Percentiles rank a stretch among this genome's conserved stretches.
Conservation (phyloP, 495 filamentous ascomycete genomes). For the Hypoxylon lienhwacheense region DNA sequence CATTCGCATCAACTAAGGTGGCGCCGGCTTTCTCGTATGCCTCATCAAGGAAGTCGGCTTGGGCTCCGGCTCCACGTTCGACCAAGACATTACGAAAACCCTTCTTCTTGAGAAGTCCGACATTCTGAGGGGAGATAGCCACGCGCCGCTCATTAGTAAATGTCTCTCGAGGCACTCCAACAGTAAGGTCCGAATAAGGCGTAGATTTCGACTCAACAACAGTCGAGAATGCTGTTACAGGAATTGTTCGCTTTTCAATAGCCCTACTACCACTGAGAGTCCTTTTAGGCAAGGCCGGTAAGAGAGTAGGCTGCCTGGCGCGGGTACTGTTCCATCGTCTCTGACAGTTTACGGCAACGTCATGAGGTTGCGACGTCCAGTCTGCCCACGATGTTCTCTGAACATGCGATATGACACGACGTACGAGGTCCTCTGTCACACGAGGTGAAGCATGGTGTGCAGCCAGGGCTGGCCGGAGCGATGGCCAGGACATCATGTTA, state of each 20-base stretch:
- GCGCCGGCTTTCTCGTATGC: constrained; percentile 73
- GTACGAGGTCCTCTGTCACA: constrained; percentile 35
- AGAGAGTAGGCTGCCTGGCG: constrained; percentile 31
- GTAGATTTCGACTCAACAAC: constrained; percentile 52
- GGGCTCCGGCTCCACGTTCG: constrained; percentile 71
- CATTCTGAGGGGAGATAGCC: constrained; percentile 78
- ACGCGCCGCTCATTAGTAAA: constrained; percentile 74
- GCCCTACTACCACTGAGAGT: constrained; percentile 13
- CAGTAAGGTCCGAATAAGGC: constrained; percentile 66
- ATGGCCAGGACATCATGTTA: constrained; percentile 37
- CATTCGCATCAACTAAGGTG: constrained; percentile 62
- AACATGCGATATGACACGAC: constrained; percentile 33
- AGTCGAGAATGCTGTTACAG: constrained; percentile 37
- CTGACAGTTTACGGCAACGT: constrained; percentile 6
- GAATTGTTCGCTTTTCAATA: constrained; percentile 19
- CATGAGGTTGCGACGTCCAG: constrained; percentile 18
- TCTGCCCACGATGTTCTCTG: constrained; percentile 32
- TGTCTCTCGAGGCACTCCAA: constrained; percentile 72
- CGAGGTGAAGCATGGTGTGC: constrained; percentile 35
- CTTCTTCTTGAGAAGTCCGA: constrained; percentile 73
- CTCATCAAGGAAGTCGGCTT: constrained; percentile 70
- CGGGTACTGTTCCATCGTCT: constrained; percentile 38
- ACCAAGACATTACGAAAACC: constrained; percentile 73
- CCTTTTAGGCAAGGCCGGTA: constrained; percentile 31
- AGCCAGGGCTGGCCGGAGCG: constrained; percentile 37